Conservation (phyloP, 768 basidiomycete genomes). For the Sporobolomyces roseus region DNA sequence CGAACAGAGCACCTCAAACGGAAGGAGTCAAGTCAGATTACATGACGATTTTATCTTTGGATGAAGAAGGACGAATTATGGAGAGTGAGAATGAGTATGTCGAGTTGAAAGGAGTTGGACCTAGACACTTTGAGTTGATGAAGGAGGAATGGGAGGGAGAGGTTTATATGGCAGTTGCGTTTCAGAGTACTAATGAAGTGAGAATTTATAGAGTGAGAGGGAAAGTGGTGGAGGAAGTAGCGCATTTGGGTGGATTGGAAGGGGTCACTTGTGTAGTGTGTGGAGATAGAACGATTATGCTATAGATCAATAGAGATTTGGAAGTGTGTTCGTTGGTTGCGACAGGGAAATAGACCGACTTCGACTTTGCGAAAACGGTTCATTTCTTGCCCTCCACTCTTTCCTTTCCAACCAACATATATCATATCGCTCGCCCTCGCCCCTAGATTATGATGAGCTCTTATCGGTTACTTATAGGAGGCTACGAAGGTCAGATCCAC, state of each 20-base stretch:
- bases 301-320: no score
- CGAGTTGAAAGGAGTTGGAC: conserved; percentile 23
- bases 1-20: conserved; percentile 36
- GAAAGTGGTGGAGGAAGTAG: conserved; percentile 20
- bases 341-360: background rate
- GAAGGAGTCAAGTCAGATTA: conserved; percentile 28
- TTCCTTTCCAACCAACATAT: background rate
- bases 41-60: conserved; percentile 25
- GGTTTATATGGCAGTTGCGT: conserved; percentile 24
- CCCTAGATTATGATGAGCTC: background rate
- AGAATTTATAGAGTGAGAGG: conserved; percentile 13
- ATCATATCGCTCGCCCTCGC: background rate
- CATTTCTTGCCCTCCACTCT: background rate
- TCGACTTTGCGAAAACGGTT: no score
- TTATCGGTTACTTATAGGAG: conserved; percentile 16
- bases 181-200: conserved; percentile 37
- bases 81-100: background rate
- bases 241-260: conserved; percentile 14
- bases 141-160: background rate
- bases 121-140: conserved; percentile 21
- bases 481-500: conserved; percentile 24
- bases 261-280: conserved; percentile 27
- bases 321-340: background rate
- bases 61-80: conserved; percentile 12
- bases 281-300: no score